Conservation (phyloP, 1,284 basidiomycete genomes). For the Cutaneotrichosporon cutaneum region DNA sequence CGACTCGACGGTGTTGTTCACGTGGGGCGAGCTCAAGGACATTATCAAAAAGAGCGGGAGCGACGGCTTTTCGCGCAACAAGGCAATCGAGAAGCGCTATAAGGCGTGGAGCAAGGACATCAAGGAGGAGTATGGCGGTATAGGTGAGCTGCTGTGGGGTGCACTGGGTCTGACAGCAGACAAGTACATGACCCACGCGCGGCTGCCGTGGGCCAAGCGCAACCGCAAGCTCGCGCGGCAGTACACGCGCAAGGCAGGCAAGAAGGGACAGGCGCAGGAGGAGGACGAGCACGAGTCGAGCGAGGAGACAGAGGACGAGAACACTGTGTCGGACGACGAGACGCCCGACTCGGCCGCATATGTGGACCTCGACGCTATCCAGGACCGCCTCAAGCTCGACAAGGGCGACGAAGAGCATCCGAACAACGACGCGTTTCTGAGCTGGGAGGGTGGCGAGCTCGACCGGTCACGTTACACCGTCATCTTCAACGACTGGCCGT, state of each 20-base stretch:
- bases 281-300: conserved; percentile 6
- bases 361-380: conserved; percentile 8
- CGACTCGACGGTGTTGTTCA: conserved; percentile 45
- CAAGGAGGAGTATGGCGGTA: conserved; percentile 42
- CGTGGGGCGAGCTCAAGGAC: conserved; percentile 50
- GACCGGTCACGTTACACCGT: conserved; percentile 43
- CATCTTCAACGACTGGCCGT: conserved; percentile 52
- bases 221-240: conserved; percentile 11
- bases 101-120: conserved; percentile 44
- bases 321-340: conserved; percentile 3
- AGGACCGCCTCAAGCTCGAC: conserved; percentile 15
- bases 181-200: conserved; percentile 11
- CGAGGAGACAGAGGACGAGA: conserved; percentile 9
- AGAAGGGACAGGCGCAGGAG: conserved; percentile 12
- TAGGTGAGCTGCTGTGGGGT: conserved; percentile 31
- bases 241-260: neutral
- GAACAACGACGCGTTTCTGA: conserved; percentile 31
- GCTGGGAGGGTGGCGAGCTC: conserved; percentile 30
- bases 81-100: conserved; percentile 45
- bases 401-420: conserved; percentile 25
- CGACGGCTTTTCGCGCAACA: conserved; percentile 44
- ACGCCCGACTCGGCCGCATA: conserved; percentile 10
- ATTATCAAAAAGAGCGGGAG: conserved; percentile 39
- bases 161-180: neutral
- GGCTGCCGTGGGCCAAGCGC: conserved; percentile 12